A percentile compares a stretch with the other conserved stretches of the same genome.
Conservation (phyloP, 2,329 filamentous ascomycete species). For the Xylaria sp. region DNA sequence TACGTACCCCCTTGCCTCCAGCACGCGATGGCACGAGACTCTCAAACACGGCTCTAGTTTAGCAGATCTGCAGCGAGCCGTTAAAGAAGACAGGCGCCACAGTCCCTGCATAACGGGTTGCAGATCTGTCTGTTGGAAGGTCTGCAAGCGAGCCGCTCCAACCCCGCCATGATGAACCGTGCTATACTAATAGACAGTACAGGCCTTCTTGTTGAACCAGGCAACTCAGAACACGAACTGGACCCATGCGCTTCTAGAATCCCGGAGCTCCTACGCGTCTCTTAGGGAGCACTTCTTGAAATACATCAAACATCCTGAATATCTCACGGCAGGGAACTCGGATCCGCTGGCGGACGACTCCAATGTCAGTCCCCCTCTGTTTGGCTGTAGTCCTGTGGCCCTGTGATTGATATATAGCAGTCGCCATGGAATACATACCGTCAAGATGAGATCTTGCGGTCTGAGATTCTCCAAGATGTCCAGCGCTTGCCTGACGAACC, state of each 20-base stretch:
- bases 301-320: slow-evolving; percentile 86
- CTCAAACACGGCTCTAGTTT: slow-evolving; percentile 68
- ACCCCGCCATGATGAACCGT: background rate
- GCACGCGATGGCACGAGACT: slow-evolving; percentile 75
- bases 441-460: slow-evolving; percentile 83
- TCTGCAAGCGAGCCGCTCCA: slow-evolving; percentile 47
- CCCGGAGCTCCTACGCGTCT: slow-evolving; percentile 78
- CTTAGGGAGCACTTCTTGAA: slow-evolving; percentile 79
- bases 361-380: slow-evolving; percentile 54
- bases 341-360: slow-evolving; percentile 90
- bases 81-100: slow-evolving; percentile 67
- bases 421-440: slow-evolving; percentile 92
- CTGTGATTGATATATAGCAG: slow-evolving; percentile 57
- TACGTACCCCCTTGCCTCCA: slow-evolving; percentile 48
- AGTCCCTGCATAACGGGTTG: slow-evolving; percentile 78
- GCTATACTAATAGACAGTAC: slow-evolving; percentile 29
- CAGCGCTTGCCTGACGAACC: slow-evolving; percentile 91
- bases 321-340: slow-evolving; percentile 73
- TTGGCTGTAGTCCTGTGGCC: background rate
- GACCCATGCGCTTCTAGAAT: slow-evolving; percentile 73
- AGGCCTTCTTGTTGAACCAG: slow-evolving; percentile 86
- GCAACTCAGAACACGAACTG: slow-evolving; percentile 73
- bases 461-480: slow-evolving; percentile 95
- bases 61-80: slow-evolving; percentile 71
- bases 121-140: slow-evolving; percentile 94